These are phyloP conservation scores for Colletotrichum shisoi DNA, from an alignment of 2,329 filamentous ascomycete species.

Conservation along the genomic window DNA sequence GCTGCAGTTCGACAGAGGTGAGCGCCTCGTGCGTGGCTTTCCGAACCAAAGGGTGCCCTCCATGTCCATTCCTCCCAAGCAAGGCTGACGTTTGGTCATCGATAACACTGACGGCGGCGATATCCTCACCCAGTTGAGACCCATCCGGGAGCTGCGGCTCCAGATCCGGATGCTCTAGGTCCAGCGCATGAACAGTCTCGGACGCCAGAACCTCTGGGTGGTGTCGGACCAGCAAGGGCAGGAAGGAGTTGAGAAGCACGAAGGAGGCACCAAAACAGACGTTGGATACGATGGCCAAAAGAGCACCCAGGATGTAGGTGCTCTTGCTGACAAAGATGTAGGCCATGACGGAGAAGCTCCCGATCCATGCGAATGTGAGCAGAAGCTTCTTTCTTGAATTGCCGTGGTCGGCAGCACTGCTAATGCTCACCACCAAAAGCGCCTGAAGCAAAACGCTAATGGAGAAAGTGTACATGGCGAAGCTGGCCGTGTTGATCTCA, in stretches of 20 bases:
- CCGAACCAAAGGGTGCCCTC: slow-evolving; percentile 49
- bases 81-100: slow-evolving; percentile 59
- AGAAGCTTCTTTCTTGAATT: slow-evolving; percentile 89
- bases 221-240: slow-evolving; percentile 88
- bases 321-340: slow-evolving; percentile 81
- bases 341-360: slow-evolving; percentile 83
- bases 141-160: slow-evolving; percentile 51
- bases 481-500: slow-evolving; percentile 93
- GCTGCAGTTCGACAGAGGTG: slow-evolving; percentile 72
- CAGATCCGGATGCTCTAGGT: slow-evolving; percentile 45
- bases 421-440: slow-evolving; percentile 92
- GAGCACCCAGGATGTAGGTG: slow-evolving; percentile 79
- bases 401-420: slow-evolving; percentile 93
- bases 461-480: slow-evolving; percentile 98
- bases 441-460: slow-evolving; percentile 89
- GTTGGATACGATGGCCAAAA: slow-evolving; percentile 90
- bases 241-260: slow-evolving; percentile 92
- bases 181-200: slow-evolving; percentile 45
- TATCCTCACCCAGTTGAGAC: slow-evolving; percentile 45
- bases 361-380: slow-evolving; percentile 82
- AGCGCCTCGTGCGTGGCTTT: slow-evolving; percentile 57
- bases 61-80: slow-evolving; percentile 48
- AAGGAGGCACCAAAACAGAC: slow-evolving; percentile 95
- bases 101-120: slow-evolving; percentile 44
- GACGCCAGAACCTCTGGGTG: slow-evolving; percentile 65